Conservation (phyloP, 1,139 yeast genomes). For the Nakaseomyces kungkrabaensis region DNA sequence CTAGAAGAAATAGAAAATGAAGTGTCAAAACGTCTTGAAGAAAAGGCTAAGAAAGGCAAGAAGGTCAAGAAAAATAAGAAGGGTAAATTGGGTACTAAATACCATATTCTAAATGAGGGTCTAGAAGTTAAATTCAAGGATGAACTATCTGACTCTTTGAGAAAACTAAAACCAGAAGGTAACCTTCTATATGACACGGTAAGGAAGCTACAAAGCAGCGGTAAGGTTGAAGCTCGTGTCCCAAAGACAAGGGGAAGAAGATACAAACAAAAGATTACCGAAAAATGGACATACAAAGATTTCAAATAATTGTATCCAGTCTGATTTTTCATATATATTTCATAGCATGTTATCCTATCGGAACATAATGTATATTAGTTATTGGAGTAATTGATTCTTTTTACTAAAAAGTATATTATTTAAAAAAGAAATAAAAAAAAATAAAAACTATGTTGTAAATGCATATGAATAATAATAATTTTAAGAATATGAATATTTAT, state of each 20-base stretch:
- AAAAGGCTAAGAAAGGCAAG: constrained; percentile 15
- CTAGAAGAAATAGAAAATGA: constrained; percentile 42
- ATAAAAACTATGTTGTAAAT: background rate
- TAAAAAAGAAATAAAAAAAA: background rate
- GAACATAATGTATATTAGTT: background rate
- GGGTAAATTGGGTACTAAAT: constrained; percentile 40
- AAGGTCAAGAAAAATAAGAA: constrained; percentile 29
- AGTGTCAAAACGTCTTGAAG: constrained; percentile 25
- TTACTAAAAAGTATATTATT: too few relatives aligned
- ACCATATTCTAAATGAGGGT: constrained; percentile 50
- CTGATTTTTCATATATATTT: background rate
- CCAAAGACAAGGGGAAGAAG: constrained; percentile 57
- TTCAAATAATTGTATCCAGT: constrained; percentile 40
- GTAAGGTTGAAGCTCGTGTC: constrained; percentile 76
- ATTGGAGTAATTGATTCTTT: background rate
- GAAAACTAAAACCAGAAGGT: constrained; percentile 86
- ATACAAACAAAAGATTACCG: constrained; percentile 67
- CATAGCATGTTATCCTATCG: constrained; percentile 2
- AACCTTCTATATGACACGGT: constrained; percentile 74
- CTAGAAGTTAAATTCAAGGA: constrained; percentile 83
- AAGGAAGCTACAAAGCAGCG: constrained; percentile 71
- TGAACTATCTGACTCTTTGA: constrained; percentile 76
- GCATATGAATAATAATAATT: background rate
- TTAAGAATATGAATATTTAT: background rate
- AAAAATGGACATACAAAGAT: constrained; percentile 89